Percentiles rank a stretch among this genome's conserved stretches.
These are phyloP conservation scores for Fibroporia radiculosa DNA, from an alignment of 768 basidiomycete species.

Conservation along the genomic window DNA sequence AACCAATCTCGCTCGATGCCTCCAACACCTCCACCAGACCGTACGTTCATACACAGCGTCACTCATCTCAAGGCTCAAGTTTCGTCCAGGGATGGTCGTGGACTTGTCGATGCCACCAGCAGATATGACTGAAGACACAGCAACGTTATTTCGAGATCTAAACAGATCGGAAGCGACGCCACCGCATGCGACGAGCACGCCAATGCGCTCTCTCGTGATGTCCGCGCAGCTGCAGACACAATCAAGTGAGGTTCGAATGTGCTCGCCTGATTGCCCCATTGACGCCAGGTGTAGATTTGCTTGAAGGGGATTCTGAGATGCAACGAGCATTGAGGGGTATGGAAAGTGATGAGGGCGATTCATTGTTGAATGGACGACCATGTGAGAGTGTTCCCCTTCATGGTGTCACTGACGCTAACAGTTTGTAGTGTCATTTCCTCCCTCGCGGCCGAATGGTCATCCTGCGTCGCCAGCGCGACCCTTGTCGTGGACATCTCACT, in stretches of 20 bases:
- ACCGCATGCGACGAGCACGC: conserved; percentile 48
- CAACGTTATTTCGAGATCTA: conserved; percentile 30
- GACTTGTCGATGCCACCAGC: conserved; percentile 15
- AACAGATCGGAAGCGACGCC: conserved; percentile 28
- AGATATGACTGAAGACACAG: conserved; percentile 30
- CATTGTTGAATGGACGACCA: conserved; percentile 3
- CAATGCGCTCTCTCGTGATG: conserved; percentile 43
- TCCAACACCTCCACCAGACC: conserved; percentile 12
- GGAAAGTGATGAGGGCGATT: conserved; percentile 42
- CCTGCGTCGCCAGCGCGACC: conserved; percentile 11
- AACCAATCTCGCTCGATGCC: conserved; percentile 8
- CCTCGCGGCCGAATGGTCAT: neutral
- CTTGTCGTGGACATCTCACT: conserved; percentile 17
- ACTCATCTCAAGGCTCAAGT: neutral
- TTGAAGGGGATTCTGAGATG: conserved; percentile 71
- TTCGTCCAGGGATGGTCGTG: conserved; percentile 8
- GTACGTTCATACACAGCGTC: conserved; percentile 6
- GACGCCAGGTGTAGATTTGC: conserved; percentile 39
- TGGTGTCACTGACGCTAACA: neutral
- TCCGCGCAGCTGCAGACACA: conserved; percentile 42
- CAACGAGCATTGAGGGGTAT: conserved; percentile 50
- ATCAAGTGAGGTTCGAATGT: conserved; percentile 39
- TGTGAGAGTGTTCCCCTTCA: neutral
- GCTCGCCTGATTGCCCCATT: conserved; percentile 1
- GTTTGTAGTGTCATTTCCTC: conserved; percentile 1